Conservation (phyloP, 805 yeast genomes). For the Kodamaea nitidulidarum region DNA sequence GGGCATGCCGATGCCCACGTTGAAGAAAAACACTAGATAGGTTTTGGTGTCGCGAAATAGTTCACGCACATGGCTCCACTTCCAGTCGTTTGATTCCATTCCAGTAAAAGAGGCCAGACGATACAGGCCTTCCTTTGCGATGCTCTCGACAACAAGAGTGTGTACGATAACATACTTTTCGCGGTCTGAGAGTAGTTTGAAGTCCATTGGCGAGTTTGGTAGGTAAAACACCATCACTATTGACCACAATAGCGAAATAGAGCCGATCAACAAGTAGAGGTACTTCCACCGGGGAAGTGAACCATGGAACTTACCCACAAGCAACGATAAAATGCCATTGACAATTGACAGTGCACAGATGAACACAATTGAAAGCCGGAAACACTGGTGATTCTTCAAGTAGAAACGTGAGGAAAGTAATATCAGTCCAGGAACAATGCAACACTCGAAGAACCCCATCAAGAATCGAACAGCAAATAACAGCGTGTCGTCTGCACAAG, state of each 20-base stretch:
- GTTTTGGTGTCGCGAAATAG: conserved; percentile 16
- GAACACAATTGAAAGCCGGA: conserved; percentile 7
- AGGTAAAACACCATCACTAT: conserved; percentile 10
- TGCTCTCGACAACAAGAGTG: conserved; percentile 11
- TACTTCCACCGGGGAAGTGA: conserved; percentile 9
- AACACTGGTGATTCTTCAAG: conserved; percentile 7
- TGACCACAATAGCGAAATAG: conserved; percentile 7
- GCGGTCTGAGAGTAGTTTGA: conserved; percentile 7
- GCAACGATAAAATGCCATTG: conserved; percentile 10
- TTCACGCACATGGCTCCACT: conserved; percentile 18
- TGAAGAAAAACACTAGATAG: conserved; percentile 7
- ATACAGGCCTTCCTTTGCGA: conserved; percentile 6
- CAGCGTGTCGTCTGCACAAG: conserved; percentile 2
- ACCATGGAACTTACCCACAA: conserved; percentile 10
- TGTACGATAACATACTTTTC: conserved; percentile 12
- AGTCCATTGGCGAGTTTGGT: conserved; percentile 10
- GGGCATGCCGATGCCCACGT: conserved; percentile 7
- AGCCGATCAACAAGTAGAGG: conserved; percentile 9
- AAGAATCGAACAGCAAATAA: conserved; percentile 7
- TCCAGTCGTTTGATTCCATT: conserved; percentile 14
- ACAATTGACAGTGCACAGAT: conserved; percentile 11
- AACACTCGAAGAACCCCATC: conserved; percentile 9
- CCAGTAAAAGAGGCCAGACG: conserved; percentile 9
- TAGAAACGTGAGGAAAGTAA: conserved; percentile 4
- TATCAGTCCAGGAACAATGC: conserved; percentile 7